These are phyloP conservation scores for Lolium rigidum DNA, from an alignment of 176 grass and related monocot species.

Conservation along the genomic window DNA sequence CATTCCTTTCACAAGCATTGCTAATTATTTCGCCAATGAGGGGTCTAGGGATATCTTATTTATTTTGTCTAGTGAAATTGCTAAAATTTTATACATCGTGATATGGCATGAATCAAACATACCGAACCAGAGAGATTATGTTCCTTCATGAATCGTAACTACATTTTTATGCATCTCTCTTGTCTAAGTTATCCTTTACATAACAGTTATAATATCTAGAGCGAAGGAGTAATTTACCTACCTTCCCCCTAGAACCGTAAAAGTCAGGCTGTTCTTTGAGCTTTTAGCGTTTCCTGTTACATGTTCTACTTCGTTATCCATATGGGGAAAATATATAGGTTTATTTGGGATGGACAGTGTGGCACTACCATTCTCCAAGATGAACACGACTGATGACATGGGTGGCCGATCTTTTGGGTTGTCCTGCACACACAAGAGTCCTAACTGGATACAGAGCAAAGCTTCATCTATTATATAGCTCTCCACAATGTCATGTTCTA, in stretches of 20 bases:
- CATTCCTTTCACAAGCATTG: too few relatives aligned
- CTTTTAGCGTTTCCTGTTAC: neutral
- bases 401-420: too few relatives aligned
- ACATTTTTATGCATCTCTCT: neutral
- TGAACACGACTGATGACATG: too few relatives aligned
- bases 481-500: neutral
- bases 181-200: neutral
- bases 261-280: neutral
- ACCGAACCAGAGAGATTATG: neutral
- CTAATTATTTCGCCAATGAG: too few relatives aligned
- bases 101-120: neutral
- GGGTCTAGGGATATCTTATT: too few relatives aligned
- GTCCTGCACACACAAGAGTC: neutral
- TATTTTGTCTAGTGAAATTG: too few relatives aligned
- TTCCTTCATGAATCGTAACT: neutral
- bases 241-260: neutral
- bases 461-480: neutral
- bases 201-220: neutral
- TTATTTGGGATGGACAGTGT: slow-evolving; percentile 20
- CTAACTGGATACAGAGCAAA: neutral
- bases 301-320: neutral
- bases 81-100: too few relatives aligned
- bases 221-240: neutral
- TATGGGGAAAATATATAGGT: neutral
- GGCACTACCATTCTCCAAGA: slow-evolving; percentile 13